Base-by-base conservation (phyloP, 164 flowering plant species). In the Buxus sempervirens region DNA sequence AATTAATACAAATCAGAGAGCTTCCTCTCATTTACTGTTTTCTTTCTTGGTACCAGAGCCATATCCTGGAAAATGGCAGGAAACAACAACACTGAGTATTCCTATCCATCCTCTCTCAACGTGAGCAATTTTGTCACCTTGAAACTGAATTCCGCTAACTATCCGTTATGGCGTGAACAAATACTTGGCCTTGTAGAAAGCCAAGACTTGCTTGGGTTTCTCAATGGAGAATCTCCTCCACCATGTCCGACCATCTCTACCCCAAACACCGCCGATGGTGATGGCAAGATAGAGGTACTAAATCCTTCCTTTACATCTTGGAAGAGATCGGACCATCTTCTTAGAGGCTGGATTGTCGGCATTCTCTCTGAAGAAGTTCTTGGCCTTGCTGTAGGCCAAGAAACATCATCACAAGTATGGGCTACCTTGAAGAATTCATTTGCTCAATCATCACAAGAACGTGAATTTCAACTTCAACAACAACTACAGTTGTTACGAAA, bases 181-280 rank as follows among this genome's bases (percentile, higher is more conserved):
- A 2, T 56, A 0, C 18, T 63, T 0, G 67, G 36, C 6, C 45
- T 63, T 8, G 48, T 32, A 4, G 73, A 70, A 70, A 70, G 73
- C 18, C 67, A 70, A 57, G 73, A 70, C 24, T 22, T 63, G 24
- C 8, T 42, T 19, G 67, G 62, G 1, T 54, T 15, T n/a, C 67
- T 70, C 24, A 45, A 32, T 18, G 48, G 62, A 4, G 67, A 42
- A 25, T 4, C 1, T 0, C 5, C 32, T 0, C 5, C 28, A 24
- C 66, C 56, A 48, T 0, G 18, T 23, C 19, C 23, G 55, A 23
- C 1, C 32, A 23, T 54, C 22, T 7, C 55, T 2, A 3, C 22
- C n/a, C 21, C 3, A 19, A 21, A 16, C 3, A 7, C 3, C n/a
- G 7, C 1, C 2, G n/a, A 4, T 18, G 15, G 15, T 19, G 21